Conservation (phyloP, 176 grass and related monocot genomes). For the maize (Zea mays) region DNA sequence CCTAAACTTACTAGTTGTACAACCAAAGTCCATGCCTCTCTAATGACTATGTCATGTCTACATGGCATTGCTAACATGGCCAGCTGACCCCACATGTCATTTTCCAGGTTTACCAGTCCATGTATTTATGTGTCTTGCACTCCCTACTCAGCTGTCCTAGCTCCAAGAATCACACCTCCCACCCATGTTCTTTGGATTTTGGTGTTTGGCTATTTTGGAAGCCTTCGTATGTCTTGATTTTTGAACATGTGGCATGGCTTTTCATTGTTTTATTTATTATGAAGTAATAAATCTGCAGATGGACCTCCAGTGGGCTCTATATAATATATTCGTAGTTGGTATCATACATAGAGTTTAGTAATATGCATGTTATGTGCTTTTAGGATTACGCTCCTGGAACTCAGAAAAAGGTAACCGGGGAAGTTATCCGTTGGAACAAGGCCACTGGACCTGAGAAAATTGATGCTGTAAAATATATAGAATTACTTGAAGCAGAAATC, state of each 20-base stretch:
- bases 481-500: slow-evolving; percentile 85
- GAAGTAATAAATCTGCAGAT: slow-evolving; percentile 3
- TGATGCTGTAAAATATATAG: slow-evolving; percentile 85
- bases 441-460: slow-evolving; percentile 84
- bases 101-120: background rate
- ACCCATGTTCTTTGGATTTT: background rate
- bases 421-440: slow-evolving; percentile 96
- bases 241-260: background rate
- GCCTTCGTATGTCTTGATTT: background rate
- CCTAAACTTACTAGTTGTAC: background rate
- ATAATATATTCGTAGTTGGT: background rate
- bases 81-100: background rate
- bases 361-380: slow-evolving; percentile 22
- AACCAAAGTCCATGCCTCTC: background rate
- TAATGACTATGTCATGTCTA: slow-evolving; percentile 1
- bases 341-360: background rate
- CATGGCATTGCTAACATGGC: background rate
- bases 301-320: background rate
- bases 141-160: background rate
- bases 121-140: background rate
- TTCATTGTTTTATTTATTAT: background rate
- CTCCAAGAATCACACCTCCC: slow-evolving; percentile 24
- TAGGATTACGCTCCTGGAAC: slow-evolving; percentile 87
- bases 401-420: slow-evolving; percentile 83
- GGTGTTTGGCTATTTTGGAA: slow-evolving; percentile 20